Evolutionary conservation across 2,329 filamentous ascomycete species (phyloP), one percentile per base, ranked within the genome.

Genomic region (Penicillium thymicola): DNA sequence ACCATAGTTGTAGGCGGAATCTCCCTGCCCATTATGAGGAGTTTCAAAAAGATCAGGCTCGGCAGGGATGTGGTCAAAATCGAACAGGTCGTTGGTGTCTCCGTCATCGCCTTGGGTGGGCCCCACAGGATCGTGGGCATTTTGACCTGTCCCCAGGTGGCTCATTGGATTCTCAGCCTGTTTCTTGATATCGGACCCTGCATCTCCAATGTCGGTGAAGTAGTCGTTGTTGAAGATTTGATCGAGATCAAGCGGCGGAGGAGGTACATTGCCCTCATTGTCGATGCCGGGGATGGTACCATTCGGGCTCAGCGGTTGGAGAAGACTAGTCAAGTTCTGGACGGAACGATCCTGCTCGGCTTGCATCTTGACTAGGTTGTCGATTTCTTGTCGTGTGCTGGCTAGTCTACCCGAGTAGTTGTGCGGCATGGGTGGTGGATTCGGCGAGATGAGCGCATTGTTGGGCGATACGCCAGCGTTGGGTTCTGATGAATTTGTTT

Each of bases 221-320:
- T 81, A 84, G 60, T 84, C 81, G 27, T 80, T 79, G 60, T 82
- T 80, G 58, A 85, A 80, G 58, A 85, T 83, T n/a, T 77, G 75
- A 61, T 84, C 81, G 3, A 85, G 76, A 58, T 85, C 82, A 37
- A 85, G 75, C 4, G 75, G 71, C 1, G 76, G 75, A 27, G 75
- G 75, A 5, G 72, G 74, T 2, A 81, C 70, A 36, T 66, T 72
- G 14, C 70, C 71, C 30, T 68, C 71, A 48, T 76, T 75, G 37
- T 76, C 74, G 34, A 94, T 72, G 5, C 89, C 89, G 1, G 90
- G 89, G 36, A 96, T 89, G 16, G 84, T 82, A 5, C 90, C 91
- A 0, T 85, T 89, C 0, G 92, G 92, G 66, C 88, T 92, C 13
- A 96, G 80, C 0, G 92, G 92, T 7, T 89, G 87, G 8, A 97